These are phyloP conservation scores for Murraya koenigii DNA, from an alignment of 345 rosid species.

Conservation along the genomic window DNA sequence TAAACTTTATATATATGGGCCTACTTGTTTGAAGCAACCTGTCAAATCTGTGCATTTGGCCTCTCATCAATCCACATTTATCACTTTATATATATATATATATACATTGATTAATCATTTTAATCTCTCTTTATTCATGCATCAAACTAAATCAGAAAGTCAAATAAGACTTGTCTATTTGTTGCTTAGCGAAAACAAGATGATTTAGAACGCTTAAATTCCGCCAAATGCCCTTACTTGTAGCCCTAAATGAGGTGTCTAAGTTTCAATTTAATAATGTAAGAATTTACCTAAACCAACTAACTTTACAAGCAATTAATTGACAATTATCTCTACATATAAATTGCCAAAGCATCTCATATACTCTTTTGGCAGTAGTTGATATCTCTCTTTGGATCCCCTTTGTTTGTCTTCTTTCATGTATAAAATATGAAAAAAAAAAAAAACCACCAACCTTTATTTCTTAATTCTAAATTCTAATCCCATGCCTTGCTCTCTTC, in stretches of 20 bases:
- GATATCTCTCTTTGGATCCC: slow-evolving; percentile 33
- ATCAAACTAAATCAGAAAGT: neutral
- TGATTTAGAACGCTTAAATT: neutral
- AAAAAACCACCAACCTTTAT: slow-evolving; percentile 3
- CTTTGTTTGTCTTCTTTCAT: slow-evolving; percentile 16
- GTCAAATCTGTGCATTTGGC: slow-evolving; percentile 6
- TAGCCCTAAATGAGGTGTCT: neutral
- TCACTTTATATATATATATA: too few relatives aligned
- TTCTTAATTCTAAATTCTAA: neutral
- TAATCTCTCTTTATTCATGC: neutral
- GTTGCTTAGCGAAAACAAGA: neutral
- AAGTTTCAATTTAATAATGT: neutral
- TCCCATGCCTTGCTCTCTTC: slow-evolving; percentile 10
- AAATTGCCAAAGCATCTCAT: neutral
- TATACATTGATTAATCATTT: slow-evolving; percentile 4
- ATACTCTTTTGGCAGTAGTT: slow-evolving; percentile 25
- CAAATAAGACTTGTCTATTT: neutral
- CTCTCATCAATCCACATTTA: neutral
- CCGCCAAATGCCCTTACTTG: slow-evolving; percentile 10
- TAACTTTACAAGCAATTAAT: slow-evolving; percentile 13
- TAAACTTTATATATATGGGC: neutral
- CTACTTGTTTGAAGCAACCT: slow-evolving; percentile 12
- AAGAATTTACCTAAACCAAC: slow-evolving; percentile 44
- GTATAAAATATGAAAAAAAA: slow-evolving; percentile 7
- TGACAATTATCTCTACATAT: neutral